Evolutionary conservation across 495 filamentous ascomycete genomes (phyloP).

Genomic region (Daldinia caldariorum): DNA sequence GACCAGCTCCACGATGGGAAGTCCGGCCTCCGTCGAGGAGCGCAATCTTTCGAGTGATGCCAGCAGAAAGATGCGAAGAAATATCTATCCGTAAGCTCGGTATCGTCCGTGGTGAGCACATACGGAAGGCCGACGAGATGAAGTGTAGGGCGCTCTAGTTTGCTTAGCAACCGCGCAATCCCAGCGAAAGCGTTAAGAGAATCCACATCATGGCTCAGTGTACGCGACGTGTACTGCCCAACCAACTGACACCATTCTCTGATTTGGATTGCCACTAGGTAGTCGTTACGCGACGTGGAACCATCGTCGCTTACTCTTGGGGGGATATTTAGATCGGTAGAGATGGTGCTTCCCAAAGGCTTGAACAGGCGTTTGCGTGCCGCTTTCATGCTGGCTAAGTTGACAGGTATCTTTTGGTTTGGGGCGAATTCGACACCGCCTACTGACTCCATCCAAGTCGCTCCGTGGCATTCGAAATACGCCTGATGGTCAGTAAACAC

Average conservation of each 20-base stretch:
- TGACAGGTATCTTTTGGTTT: not conserved
- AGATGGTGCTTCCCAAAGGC: not conserved
- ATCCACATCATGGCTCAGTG: not conserved
- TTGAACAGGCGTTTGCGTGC: not conserved
- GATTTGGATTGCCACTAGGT: not conserved
- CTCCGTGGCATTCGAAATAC: not conserved
- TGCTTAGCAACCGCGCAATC: not conserved
- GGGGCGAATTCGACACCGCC: not conserved
- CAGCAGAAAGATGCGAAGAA: not conserved
- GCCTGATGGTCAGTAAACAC: not conserved
- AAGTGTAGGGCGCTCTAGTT: not conserved
- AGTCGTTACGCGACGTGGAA: not conserved
- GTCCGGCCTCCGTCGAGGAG: not conserved
- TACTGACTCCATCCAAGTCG: slow-evolving; percentile 5
- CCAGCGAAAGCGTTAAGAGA: not conserved
- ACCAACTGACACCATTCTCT: slow-evolving; percentile 1
- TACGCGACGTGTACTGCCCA: not conserved
- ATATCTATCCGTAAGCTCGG: not conserved
- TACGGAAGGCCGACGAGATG: not conserved
- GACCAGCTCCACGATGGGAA: not conserved
- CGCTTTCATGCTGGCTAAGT: not conserved
- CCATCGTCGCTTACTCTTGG: not conserved
- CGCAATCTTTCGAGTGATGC: not conserved
- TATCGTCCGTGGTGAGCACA: not conserved
- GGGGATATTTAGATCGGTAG: not conserved